Evolutionary conservation across 352 stramenopile species (phyloP), one percentile per base, ranked within the genome.

Genomic region (Pythium biforme): DNA sequence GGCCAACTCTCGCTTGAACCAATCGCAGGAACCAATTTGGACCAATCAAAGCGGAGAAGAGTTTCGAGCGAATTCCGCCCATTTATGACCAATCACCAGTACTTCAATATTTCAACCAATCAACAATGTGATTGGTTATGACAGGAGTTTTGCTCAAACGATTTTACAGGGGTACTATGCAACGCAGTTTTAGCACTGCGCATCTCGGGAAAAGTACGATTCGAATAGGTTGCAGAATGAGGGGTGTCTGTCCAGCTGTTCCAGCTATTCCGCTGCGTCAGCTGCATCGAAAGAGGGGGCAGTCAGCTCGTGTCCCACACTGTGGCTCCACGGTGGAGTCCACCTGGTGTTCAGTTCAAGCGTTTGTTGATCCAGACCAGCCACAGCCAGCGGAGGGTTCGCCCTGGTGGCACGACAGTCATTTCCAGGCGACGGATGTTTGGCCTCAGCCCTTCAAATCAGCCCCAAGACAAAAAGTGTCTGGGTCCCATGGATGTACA

Each of bases 291-390:
- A 49, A 34, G 25, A 43, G 37, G 37, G 47, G 26, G 25, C 15
- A 39, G 23, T 33, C 25, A 54, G 23, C 19, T 22, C 23, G 6
- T 27, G 27, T 40, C 27, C 47, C 26, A 33, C 19, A 29, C 25
- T 51, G 9, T 10, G 27, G 1, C n/a, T n/a, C n/a, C n/a, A n/a
- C 40, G 29, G 47, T 20, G 33, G 34, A 37, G 23, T 34, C 51
- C 59, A 66, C 43, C 60, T 53, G 46, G 26, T 67, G 60, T 67
- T 67, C 60, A 62, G 59, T 66, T 66, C 59, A 66, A 66, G 4
- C 25, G n/a, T 23, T 54, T 14, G 31, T n/a, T 46, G 50, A 48
- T 49, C 49, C 39, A 60, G 17, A 40, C 39, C 39, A 40, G 37
- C 37, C 37, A 43, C 37, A 43, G 40, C 37, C 37, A 43, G 9